Evolutionary conservation across 768 basidiomycete species (phyloP), one percentile per base, ranked within the genome.

Genomic region (Leucosporidium scottii): DNA sequence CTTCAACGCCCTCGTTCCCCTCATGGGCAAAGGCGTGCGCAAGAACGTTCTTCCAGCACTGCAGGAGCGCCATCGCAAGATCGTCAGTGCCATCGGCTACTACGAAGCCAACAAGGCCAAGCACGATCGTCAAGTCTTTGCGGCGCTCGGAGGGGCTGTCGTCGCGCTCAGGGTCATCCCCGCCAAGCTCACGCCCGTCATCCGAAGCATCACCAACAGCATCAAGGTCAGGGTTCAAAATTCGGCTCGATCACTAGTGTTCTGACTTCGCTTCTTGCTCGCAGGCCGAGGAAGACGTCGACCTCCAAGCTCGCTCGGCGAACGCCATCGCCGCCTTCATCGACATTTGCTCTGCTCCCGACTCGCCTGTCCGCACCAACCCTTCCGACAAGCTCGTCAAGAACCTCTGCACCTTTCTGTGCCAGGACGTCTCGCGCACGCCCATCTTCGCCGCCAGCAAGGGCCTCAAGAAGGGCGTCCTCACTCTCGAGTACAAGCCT

Each of bases 331-430:
- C 93, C 7, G 83, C 86, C 8, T 93, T 99, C 79, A 85, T 97
- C 70, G 85, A 87, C 65, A 90, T 91, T 76, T 96, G 91, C 77
- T 83, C 86, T 4, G 72, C 79, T 9, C 77, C 78, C 2, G 58
- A 81, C 81, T 74, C 85, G 84, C 76, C 76, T 12, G 83, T 85
- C 55, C 85, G 91, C 59, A 78, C 83, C 39, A 91, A 93, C 75
- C 93, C 94, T 4, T 88, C 89, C 1, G 91, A 93, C 74, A 99
- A 99, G 82, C 91, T 99, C 65, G 86, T 98, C 70, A 92, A 91
- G 80, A 99, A 99, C 76, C 84, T 98, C 12, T 94, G 91, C 80
- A 93, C 91, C 0, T 98, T 98, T 79, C 81, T 98, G 8, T 98
- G 94, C 76, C 90, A 92, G 74, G 96, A 99, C 77, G 82, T 84